Conservation (phyloP, 257 asterid species). For the Nicotiana obtusifolia region DNA sequence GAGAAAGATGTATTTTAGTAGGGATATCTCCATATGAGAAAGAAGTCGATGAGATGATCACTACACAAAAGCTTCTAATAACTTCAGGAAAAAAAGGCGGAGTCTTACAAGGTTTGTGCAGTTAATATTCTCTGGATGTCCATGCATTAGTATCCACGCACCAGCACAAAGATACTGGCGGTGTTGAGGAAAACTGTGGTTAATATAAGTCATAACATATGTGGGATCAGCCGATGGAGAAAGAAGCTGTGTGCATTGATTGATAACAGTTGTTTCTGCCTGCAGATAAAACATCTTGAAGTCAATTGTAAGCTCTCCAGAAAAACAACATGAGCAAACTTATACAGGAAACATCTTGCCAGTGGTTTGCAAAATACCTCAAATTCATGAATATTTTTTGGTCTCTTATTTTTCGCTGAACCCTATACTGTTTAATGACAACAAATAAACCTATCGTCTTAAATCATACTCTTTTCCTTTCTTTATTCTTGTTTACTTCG, state of each 20-base stretch:
- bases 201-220: slow-evolving; percentile 74
- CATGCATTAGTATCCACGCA: slow-evolving; percentile 91
- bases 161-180: slow-evolving; percentile 96
- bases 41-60: neutral
- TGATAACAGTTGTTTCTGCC: slow-evolving; percentile 88
- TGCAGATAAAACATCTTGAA: slow-evolving; percentile 29
- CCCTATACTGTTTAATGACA: neutral
- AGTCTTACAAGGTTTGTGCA: slow-evolving; percentile 74
- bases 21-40: slow-evolving; percentile 6
- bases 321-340: neutral
- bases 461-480: neutral
- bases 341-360: neutral
- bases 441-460: neutral
- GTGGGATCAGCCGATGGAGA: slow-evolving; percentile 79
- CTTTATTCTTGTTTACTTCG: neutral
- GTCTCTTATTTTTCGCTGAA: neutral
- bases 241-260: slow-evolving; percentile 93
- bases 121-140: slow-evolving; percentile 90
- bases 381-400: neutral
- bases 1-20: neutral
- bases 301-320: neutral
- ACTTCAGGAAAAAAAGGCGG: neutral
- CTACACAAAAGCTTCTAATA: neutral
- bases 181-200: slow-evolving; percentile 78
- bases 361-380: neutral